Evolutionary conservation across 805 yeast species (phyloP).

Genomic region (Candida ponderosae): DNA sequence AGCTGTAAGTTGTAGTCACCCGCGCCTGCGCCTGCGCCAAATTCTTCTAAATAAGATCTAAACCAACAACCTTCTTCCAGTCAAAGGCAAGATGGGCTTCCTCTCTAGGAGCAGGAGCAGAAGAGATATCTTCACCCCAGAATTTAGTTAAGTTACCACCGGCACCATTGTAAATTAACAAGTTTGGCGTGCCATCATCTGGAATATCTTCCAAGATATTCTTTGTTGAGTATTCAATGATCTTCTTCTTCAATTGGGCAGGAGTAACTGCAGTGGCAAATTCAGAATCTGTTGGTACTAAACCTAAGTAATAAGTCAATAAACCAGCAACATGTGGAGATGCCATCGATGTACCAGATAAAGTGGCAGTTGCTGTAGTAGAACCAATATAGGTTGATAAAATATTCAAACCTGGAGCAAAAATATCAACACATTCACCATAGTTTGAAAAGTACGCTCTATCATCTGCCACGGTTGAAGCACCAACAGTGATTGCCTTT

Average conservation of each 20-base stretch:
- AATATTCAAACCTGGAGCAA: conserved; percentile 73
- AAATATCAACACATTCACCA: conserved; percentile 80
- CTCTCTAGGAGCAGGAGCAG: too few relatives aligned
- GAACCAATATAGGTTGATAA: conserved; percentile 38
- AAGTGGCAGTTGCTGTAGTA: conserved; percentile 14
- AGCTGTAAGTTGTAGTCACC: too few relatives aligned
- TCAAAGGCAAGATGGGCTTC: too few relatives aligned
- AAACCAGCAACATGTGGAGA: conserved; percentile 70
- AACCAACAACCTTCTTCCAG: too few relatives aligned
- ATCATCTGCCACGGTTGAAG: conserved; percentile 69
- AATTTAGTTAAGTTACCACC: conserved; percentile 48
- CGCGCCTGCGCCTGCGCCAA: too few relatives aligned
- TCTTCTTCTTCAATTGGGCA: conserved; percentile 65
- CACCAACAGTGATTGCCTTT: conserved; percentile 75
- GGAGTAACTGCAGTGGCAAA: conserved; percentile 60
- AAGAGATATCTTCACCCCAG: conserved; percentile 12
- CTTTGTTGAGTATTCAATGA: conserved; percentile 62
- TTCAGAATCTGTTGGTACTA: conserved; percentile 70
- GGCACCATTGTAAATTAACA: conserved; percentile 74
- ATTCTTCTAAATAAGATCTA: too few relatives aligned
- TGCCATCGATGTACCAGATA: conserved; percentile 80
- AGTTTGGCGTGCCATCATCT: conserved; percentile 68
- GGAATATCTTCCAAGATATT: conserved; percentile 54
- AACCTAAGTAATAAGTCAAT: conserved; percentile 79
- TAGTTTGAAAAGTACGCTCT: conserved; percentile 74